A percentile compares a stretch with the other conserved stretches of the same genome.
Conservation (phyloP, 148 eudicot genomes). For the Cornus suecica region DNA sequence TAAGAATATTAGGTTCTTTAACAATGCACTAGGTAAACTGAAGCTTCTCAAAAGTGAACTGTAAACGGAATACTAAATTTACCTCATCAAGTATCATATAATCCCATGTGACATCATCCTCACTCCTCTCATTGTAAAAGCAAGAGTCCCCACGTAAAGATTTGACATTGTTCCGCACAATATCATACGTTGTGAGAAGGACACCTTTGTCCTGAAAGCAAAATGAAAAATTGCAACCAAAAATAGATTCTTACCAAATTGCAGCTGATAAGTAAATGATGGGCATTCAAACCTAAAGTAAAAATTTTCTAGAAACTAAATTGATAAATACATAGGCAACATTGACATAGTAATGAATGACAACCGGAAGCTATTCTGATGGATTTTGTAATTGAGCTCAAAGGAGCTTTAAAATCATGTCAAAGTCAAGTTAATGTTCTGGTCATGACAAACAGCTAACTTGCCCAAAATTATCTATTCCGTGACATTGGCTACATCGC, state of each 20-base stretch:
- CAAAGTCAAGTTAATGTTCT: too few relatives aligned
- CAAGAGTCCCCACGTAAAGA: conserved; percentile 47
- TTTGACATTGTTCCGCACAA: conserved; percentile 80
- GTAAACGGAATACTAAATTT: neutral
- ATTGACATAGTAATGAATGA: neutral
- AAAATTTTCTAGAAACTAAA: neutral
- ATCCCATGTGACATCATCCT: conserved; percentile 76
- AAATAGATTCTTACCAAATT: neutral
- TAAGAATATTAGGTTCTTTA: too few relatives aligned
- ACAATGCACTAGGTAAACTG: neutral
- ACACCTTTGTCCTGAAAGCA: conserved; percentile 77
- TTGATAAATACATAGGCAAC: neutral
- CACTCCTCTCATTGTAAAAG: conserved; percentile 46
- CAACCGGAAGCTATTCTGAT: neutral
- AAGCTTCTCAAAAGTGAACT: neutral
- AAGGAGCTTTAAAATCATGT: neutral
- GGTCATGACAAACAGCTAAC: neutral
- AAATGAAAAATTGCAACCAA: conserved; percentile 3
- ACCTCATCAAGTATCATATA: conserved; percentile 99
- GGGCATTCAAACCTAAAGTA: neutral
- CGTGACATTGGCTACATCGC: neutral
- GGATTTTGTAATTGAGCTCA: neutral
- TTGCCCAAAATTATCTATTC: neutral
- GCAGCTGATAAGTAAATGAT: neutral
- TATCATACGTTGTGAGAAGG: conserved; percentile 89